Base-by-base conservation (phyloP, 345 rosid species). In the Geranium rotundifolium region DNA sequence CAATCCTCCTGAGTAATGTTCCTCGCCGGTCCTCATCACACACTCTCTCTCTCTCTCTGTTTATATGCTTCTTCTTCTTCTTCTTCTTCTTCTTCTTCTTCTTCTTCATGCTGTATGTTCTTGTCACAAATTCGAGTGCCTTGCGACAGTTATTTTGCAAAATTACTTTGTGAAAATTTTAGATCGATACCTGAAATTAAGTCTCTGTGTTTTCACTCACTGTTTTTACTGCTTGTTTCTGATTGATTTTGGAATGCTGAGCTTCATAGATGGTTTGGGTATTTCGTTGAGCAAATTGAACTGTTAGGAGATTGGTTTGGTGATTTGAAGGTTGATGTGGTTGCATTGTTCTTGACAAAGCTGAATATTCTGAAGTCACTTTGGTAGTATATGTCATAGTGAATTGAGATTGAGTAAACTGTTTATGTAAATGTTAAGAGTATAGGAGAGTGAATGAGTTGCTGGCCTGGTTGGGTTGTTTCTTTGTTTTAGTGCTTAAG, bases 1-100 rank as follows among this genome's bases (percentile, higher is more conserved):
- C 90, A 87, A 70, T 86, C 68, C 75, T 0, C 64, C 73, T 19
- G 73, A 74, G 62, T 81, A 63, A 71, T 23, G 55, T 39, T 5
- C 61, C 17, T 58, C 18, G 31, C 56, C 15, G 19, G 55, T 68
- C 61, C 61, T 62, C 66, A 63, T 65, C 46, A 63, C 14, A 34
- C 41, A 19, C n/a, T n/a, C n/a, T 8, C 37, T 2, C 37, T 17
- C 62, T 1, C 64, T 19, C 50, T 65, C 52, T 67, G 65, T 61
- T 57, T 63, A 65, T 68, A 70, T 6, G n/a, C 4, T 63, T 63
- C 54, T 58, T 49, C 9, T 56, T 20, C 20, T 52, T 37, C 17
- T 63, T 46, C 54, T 50, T 10, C 68, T 4, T 9, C 10, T 6
- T 5, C n/a, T n/a, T n/a, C n/a, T n/a, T n/a, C 4, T 63, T 63